A percentile compares a stretch with the other conserved stretches of the same genome.
Evolutionary conservation across 805 yeast genomes (phyloP).

Genomic region (Monosporozyma siamensis): DNA sequence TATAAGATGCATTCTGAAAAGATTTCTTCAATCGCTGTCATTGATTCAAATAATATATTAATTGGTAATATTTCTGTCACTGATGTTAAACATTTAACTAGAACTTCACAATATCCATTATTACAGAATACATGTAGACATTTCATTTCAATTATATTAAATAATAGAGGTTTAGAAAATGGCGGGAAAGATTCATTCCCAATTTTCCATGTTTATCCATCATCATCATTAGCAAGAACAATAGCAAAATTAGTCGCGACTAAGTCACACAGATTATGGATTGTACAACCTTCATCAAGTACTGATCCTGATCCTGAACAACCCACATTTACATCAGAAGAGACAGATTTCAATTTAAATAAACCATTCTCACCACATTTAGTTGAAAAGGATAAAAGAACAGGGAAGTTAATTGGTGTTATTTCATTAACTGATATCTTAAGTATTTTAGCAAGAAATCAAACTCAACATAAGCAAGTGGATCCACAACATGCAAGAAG

Average conservation of each 20-base stretch:
- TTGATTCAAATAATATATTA: constrained; percentile 64
- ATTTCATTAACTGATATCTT: constrained; percentile 85
- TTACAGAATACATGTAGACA: constrained; percentile 77
- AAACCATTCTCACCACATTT: constrained; percentile 17
- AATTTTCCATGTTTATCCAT: constrained; percentile 80
- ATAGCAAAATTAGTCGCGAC: constrained; percentile 95
- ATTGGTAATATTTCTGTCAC: constrained; percentile 92
- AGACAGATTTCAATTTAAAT: constrained; percentile 9
- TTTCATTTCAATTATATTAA: constrained; percentile 77
- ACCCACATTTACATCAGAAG: constrained; percentile 11
- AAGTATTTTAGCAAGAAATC: constrained; percentile 59
- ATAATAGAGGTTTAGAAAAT: constrained; percentile 72
- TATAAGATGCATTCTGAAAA: constrained; percentile 74
- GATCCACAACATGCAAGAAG: constrained; percentile 86
- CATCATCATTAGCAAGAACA: constrained; percentile 74
- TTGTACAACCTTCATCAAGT: constrained; percentile 49
- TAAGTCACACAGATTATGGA: constrained; percentile 82
- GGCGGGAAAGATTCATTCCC: constrained; percentile 88
- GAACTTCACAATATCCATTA: constrained; percentile 76
- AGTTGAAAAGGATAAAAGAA: constrained; percentile 41
- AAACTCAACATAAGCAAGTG: constrained; percentile 54
- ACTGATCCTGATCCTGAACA: neutral
- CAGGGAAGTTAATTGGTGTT: constrained; percentile 84
- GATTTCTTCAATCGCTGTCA: constrained; percentile 87
- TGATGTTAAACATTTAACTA: constrained; percentile 82